Percentiles rank a stretch among this genome's conserved stretches.
Evolutionary conservation across 345 rosid species (phyloP).

Genomic region (Anastatica hierochuntica): DNA sequence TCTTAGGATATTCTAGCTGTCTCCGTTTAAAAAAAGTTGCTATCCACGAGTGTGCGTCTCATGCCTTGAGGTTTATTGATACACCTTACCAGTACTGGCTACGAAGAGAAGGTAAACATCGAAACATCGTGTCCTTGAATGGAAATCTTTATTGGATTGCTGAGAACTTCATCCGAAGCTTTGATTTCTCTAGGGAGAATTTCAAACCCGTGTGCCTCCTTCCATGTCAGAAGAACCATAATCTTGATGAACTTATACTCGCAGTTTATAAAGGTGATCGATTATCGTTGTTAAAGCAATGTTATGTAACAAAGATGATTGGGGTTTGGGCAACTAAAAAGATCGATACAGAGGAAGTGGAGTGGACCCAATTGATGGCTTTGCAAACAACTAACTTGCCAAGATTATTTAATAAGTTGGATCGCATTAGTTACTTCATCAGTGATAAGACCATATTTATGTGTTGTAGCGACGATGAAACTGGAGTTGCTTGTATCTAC

Average conservation of each 20-base stretch:
- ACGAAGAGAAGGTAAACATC: neutral
- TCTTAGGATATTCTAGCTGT: slow-evolving; percentile 1
- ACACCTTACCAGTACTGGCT: too few species aligned
- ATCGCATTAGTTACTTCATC: neutral
- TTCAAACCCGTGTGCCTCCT: slow-evolving; percentile 4
- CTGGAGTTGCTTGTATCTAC: neutral
- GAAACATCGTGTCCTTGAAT: neutral
- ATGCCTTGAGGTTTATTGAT: neutral
- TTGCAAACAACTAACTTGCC: neutral
- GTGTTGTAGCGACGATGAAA: slow-evolving; percentile 3
- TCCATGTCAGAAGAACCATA: neutral
- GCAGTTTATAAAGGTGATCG: neutral
- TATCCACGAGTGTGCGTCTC: slow-evolving; percentile 3
- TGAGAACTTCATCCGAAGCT: neutral
- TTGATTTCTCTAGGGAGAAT: neutral
- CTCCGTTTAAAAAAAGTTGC: neutral
- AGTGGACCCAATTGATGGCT: slow-evolving; percentile 1
- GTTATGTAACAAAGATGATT: neutral
- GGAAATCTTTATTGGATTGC: slow-evolving; percentile 3
- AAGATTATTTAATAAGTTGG: neutral
- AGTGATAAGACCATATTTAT: slow-evolving; percentile 4
- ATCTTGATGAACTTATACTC: neutral
- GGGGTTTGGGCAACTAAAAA: slow-evolving; percentile 5
- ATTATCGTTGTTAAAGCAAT: neutral
- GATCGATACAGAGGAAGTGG: neutral